Evolutionary conservation across 371 early-diverging fungal species (phyloP).

Genomic region (Mycotypha africana): DNA sequence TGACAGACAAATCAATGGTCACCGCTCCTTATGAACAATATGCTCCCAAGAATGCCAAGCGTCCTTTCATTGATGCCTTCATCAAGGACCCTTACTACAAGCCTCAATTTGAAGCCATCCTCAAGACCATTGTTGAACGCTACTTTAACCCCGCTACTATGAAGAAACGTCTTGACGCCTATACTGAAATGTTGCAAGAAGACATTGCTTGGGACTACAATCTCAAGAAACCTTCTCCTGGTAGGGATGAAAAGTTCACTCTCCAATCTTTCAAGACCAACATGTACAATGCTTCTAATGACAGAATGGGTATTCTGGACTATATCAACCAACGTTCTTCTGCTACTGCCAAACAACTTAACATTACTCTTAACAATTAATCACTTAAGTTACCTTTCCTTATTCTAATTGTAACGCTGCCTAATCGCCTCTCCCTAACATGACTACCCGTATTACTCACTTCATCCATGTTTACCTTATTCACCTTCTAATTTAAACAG

Average conservation of each 20-base stretch:
- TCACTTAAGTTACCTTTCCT: no score
- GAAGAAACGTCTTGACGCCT: slow-evolving; percentile 39
- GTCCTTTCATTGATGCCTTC: slow-evolving; percentile 33
- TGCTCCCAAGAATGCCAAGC: slow-evolving; percentile 16
- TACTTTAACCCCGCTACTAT: slow-evolving; percentile 44
- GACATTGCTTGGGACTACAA: slow-evolving; percentile 40
- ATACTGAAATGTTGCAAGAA: slow-evolving; percentile 39
- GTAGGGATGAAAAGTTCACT: slow-evolving; percentile 24
- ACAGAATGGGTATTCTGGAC: slow-evolving; percentile 22
- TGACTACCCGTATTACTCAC: no score
- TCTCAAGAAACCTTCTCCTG: slow-evolving; percentile 34
- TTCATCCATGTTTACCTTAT: no score
- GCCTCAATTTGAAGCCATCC: slow-evolving; percentile 32
- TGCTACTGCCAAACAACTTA: slow-evolving; percentile 22
- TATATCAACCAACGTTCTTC: slow-evolving; percentile 29
- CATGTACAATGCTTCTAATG: slow-evolving; percentile 19
- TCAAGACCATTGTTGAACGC: slow-evolving; percentile 37
- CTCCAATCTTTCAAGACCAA: slow-evolving; percentile 34
- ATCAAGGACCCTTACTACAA: slow-evolving; percentile 37
- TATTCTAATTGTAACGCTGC: no score
- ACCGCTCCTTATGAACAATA: slow-evolving; percentile 32
- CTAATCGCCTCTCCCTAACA: no score
- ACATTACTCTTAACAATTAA: slow-evolving; percentile 20
- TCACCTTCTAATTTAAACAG: no score
- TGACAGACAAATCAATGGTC: slow-evolving; percentile 19